These are phyloP conservation scores for Floccularia luteovirens DNA, from an alignment of 768 basidiomycete species.

Conservation along the genomic window DNA sequence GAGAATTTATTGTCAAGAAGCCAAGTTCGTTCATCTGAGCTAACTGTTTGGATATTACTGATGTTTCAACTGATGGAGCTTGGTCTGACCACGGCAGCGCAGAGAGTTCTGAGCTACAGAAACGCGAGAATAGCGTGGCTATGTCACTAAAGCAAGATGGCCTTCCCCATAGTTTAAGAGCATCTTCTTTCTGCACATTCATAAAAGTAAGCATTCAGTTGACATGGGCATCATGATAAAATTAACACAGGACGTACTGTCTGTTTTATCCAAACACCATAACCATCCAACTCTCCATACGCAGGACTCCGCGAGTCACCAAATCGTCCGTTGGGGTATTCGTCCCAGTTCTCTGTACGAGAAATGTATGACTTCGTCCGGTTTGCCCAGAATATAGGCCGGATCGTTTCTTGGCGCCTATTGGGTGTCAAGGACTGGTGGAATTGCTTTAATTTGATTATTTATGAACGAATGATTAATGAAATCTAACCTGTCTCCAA, in stretches of 20 bases:
- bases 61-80: slow-evolving; percentile 77
- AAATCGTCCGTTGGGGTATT: slow-evolving; percentile 98
- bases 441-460: slow-evolving; percentile 9
- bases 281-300: slow-evolving; percentile 96
- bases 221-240: slow-evolving; percentile 1
- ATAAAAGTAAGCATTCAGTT: slow-evolving; percentile 5
- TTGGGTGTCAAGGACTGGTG: slow-evolving; percentile 83
- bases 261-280: slow-evolving; percentile 89
- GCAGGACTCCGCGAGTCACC: slow-evolving; percentile 97
- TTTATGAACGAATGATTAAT: slow-evolving; percentile 1
- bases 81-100: slow-evolving; percentile 96
- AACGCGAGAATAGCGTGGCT: slow-evolving; percentile 67
- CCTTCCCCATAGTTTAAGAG: slow-evolving; percentile 80
- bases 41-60: slow-evolving; percentile 69
- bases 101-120: slow-evolving; percentile 66
- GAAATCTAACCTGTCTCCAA: slow-evolving; percentile 77
- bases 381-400: slow-evolving; percentile 99
- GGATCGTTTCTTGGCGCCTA: slow-evolving; percentile 85
- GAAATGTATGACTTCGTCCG: slow-evolving; percentile 91
- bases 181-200: slow-evolving; percentile 68
- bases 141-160: slow-evolving; percentile 66
- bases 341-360: slow-evolving; percentile 98
- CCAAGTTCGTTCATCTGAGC: slow-evolving; percentile 85
- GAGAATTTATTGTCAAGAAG: slow-evolving; percentile 95
- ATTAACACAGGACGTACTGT: slow-evolving; percentile 37